These are phyloP conservation scores for Phytophthora litchii DNA, from an alignment of 352 stramenopile species.

Conservation along the genomic window DNA sequence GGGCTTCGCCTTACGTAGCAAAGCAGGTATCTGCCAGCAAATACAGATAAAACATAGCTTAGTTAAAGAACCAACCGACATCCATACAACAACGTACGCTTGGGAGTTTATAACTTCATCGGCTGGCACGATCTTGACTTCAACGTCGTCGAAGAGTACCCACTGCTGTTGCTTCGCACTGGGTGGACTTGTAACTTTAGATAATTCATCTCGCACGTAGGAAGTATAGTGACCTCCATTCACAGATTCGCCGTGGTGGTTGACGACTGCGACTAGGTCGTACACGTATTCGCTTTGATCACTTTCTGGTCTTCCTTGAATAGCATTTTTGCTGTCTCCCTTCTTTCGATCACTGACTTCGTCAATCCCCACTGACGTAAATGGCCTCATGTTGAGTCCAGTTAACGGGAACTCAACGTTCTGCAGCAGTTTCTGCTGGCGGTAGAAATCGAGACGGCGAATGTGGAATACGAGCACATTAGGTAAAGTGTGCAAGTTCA, in stretches of 20 bases:
- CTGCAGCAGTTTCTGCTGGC: constrained; percentile 59
- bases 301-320: constrained; percentile 10
- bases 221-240: constrained; percentile 78
- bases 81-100: constrained; percentile 44
- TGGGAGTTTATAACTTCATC: constrained; percentile 54
- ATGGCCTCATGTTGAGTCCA: constrained; percentile 47
- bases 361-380: constrained; percentile 24
- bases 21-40: constrained; percentile 40
- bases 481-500: constrained; percentile 63
- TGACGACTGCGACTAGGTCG: constrained; percentile 65
- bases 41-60: constrained; percentile 3
- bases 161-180: constrained; percentile 36
- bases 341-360: constrained; percentile 31
- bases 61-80: background rate
- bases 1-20: constrained; percentile 47
- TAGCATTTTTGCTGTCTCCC: constrained; percentile 5
- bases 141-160: constrained; percentile 68
- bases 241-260: constrained; percentile 72
- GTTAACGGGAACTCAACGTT: constrained; percentile 60
- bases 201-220: constrained; percentile 38
- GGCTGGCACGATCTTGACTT: constrained; percentile 42
- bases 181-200: background rate
- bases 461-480: constrained; percentile 82
- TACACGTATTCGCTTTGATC: constrained; percentile 50
- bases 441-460: constrained; percentile 74